A percentile compares a stretch with the other conserved stretches of the same genome.
phyloP scores from a whole-genome alignment of 1,139 yeast species.

The Zygosaccharomyces sapae region DNA sequence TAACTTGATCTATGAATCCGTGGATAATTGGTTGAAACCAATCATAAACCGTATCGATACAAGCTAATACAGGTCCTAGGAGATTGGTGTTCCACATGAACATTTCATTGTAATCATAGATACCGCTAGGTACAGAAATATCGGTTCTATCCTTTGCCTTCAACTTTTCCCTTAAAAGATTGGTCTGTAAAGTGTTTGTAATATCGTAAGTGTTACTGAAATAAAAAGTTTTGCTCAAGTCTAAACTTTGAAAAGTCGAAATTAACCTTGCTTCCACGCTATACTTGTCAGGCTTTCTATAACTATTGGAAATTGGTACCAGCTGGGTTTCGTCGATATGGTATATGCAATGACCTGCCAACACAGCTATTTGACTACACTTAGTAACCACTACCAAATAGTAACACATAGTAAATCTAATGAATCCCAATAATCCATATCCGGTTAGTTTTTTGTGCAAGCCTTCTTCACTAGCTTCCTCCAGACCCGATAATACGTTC shows the following conservation, averaged over 20 bases:
- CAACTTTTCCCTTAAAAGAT: slow-evolving; percentile 60
- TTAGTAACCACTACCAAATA: slow-evolving; percentile 80
- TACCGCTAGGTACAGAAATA: slow-evolving; percentile 36
- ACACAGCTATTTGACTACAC: slow-evolving; percentile 79
- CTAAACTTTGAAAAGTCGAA: slow-evolving; percentile 76
- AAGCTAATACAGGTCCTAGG: slow-evolving; percentile 57
- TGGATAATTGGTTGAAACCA: slow-evolving; percentile 98
- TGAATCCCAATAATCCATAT: slow-evolving; percentile 82
- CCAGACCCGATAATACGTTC: slow-evolving; percentile 58
- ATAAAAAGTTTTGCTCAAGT: slow-evolving; percentile 85
- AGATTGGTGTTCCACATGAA: slow-evolving; percentile 89
- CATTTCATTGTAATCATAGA: slow-evolving; percentile 61
- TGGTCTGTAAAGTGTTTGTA: slow-evolving; percentile 85
- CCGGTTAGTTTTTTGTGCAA: slow-evolving; percentile 76
- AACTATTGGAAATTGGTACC: slow-evolving; percentile 58
- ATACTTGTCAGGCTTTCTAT: slow-evolving; percentile 69
- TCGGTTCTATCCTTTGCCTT: slow-evolving; percentile 44
- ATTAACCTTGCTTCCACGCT: slow-evolving; percentile 84
- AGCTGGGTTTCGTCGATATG: slow-evolving; percentile 90
- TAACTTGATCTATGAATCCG: slow-evolving; percentile 95
- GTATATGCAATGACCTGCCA: slow-evolving; percentile 89
- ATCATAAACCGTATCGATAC: slow-evolving; percentile 69
- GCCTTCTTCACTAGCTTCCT: slow-evolving; percentile 62
- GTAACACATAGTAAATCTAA: slow-evolving; percentile 77
- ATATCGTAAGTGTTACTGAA: slow-evolving; percentile 91